Evolutionary conservation across 257 asterid genomes (phyloP).

Genomic region (Solanum sejunctum): DNA sequence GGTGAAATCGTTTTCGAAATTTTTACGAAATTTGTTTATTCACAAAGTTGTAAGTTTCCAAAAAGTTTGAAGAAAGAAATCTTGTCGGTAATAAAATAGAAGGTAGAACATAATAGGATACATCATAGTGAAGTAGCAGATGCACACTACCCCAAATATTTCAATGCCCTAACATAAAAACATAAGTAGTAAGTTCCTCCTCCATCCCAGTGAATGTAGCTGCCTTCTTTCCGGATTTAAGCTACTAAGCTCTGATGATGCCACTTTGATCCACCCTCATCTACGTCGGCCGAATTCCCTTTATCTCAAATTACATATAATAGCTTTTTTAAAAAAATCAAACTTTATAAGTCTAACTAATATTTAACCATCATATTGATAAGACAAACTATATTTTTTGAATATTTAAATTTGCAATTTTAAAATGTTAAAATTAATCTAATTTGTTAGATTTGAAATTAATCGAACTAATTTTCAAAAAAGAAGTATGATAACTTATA

Average conservation of each 20-base stretch:
- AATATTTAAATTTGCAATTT: neutral
- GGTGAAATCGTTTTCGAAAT: no score
- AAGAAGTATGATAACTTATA: neutral
- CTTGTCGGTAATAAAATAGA: no score
- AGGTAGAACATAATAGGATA: no score
- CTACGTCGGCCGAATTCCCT: no score
- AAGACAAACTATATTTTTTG: neutral
- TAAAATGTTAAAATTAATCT: neutral
- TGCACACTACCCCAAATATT: no score
- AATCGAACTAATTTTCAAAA: neutral
- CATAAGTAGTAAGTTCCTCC: no score
- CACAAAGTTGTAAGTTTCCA: neutral
- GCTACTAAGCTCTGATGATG: neutral
- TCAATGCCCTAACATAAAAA: no score
- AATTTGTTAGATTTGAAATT: neutral
- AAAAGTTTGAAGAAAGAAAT: no score
- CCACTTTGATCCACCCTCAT: no score
- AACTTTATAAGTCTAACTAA: neutral
- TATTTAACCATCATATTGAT: no score
- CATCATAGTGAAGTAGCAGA: no score
- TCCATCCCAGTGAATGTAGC: no score
- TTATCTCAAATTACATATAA: neutral
- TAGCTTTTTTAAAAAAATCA: neutral
- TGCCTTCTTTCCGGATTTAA: neutral
- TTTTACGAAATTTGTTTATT: neutral